phyloP scores from a whole-genome alignment of 768 basidiomycete species.

The Cystofilobasidium macerans region DNA sequence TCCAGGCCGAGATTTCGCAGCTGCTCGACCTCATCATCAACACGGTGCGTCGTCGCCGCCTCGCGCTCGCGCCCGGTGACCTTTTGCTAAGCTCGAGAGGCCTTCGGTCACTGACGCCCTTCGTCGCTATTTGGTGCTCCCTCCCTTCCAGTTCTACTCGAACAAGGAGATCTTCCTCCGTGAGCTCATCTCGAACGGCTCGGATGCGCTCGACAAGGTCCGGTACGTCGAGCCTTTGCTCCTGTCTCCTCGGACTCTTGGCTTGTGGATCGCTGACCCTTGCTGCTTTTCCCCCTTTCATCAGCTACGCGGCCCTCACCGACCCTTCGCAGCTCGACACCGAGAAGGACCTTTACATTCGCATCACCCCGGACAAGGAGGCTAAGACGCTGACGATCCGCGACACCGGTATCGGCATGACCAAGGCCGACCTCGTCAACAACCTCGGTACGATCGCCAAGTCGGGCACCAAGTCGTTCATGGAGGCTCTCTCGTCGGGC shows the following conservation, averaged over 20 bases:
- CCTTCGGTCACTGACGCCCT: too few species aligned
- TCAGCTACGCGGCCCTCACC: constrained; percentile 73
- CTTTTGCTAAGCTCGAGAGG: background rate
- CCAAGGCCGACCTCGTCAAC: constrained; percentile 99
- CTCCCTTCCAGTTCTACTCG: constrained; percentile 84
- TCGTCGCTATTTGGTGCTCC: too few species aligned
- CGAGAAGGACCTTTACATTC: constrained; percentile 47
- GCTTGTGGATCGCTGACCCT: background rate
- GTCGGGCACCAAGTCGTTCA: constrained; percentile 91
- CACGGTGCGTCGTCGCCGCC: constrained; percentile 3
- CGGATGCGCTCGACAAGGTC: constrained; percentile 98
- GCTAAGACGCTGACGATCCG: constrained; percentile 81
- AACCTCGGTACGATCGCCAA: constrained; percentile 80
- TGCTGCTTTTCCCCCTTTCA: background rate
- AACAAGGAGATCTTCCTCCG: constrained; percentile 99
- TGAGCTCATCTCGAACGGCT: constrained; percentile 60
- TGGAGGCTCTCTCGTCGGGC: constrained; percentile 75
- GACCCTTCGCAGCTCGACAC: constrained; percentile 80
- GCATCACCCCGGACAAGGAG: constrained; percentile 57
- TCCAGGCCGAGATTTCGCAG: constrained; percentile 87
- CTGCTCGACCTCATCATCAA: constrained; percentile 95
- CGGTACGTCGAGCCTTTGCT: constrained; percentile 40
- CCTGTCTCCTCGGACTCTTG: background rate
- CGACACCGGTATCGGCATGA: constrained; percentile 98
- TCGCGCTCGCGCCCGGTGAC: background rate